Percentiles rank a stretch among this genome's conserved stretches.
Conservation (phyloP, 345 rosid genomes). For the Aurinia saxatilis region DNA sequence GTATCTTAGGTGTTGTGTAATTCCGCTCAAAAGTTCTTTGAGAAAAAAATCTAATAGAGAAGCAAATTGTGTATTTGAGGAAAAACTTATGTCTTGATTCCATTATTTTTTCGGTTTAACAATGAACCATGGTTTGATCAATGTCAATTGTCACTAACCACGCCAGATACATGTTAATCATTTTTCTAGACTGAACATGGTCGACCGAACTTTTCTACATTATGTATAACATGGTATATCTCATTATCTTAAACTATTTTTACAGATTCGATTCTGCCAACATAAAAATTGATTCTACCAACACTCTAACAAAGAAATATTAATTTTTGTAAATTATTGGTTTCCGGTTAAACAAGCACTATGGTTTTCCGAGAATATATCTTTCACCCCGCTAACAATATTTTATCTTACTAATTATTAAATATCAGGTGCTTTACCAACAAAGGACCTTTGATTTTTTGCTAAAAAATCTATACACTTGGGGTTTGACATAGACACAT, state of each 20-base stretch:
- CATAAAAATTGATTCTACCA: background rate
- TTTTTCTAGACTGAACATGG: too few relatives aligned
- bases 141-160: too few relatives aligned
- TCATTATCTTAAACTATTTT: background rate
- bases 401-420: background rate
- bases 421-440: constrained; percentile 20
- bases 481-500: constrained; percentile 19
- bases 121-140: too few relatives aligned
- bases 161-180: too few relatives aligned
- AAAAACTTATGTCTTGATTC: too few relatives aligned
- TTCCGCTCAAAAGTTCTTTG: too few relatives aligned
- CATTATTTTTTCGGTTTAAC: too few relatives aligned
- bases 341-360: constrained; percentile 8
- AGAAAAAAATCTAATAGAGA: too few relatives aligned
- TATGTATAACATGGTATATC: background rate
- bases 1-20: too few relatives aligned
- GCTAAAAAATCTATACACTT: constrained; percentile 5
- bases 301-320: background rate
- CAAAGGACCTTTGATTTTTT: constrained; percentile 5
- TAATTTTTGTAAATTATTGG: background rate
- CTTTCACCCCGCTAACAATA: background rate
- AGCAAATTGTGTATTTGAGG: too few relatives aligned
- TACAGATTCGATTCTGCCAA: background rate
- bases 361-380: constrained; percentile 13
- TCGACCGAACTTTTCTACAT: too few relatives aligned